Evolutionary conservation across 75 land plant genomes (phyloP), one percentile per base, ranked within the genome.

Genomic region (Pinus tabuliformis): DNA sequence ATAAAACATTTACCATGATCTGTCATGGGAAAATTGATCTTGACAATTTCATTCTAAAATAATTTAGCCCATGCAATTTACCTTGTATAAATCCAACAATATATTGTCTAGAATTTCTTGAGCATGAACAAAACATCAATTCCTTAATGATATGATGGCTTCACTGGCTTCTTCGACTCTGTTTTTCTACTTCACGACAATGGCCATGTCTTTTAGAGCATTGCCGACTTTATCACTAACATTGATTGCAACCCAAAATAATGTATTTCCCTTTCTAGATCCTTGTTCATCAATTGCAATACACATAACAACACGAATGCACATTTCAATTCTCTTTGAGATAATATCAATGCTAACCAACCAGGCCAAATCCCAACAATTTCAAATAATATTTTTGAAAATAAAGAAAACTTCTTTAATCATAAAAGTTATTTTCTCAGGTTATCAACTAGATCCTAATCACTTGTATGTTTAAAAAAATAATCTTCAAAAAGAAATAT

Each of bases 241-340:
- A 76, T 96, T 96, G 68, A 96, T 96, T 11, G 99, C 99, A 16
- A 93, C 95, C 99, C 99, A 96, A 75, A 96, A 96, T 80, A 93
- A 70, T 1, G 95, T 26, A 96, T 94, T 58, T 97, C 92, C 75
- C 78, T 84, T 70, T 96, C 93, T 13, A 97, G 99, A 70, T 96
- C 97, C 84, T 93, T 96, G 59, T 93, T 93, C 77, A 96, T 95
- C 79, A 96, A 81, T 97, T 96, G 81, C 73, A 22, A 45, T 13
- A 72, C 30, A 22, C 15, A 72, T 11, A 72, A 52, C n/a, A 37
- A 37, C 36, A 13, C 16, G 8, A 36, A 36, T 5, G 2, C 28
- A 14, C 9, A 33, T 13, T 28, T 62, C 5, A 63, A 63, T 26
- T 30, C 1, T 13, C 4, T 63, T 20, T 7, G 3, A 28, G 16